Percentiles rank a stretch among this genome's conserved stretches.
Conservation (phyloP, 805 yeast species). For the Lipomyces chichibuensis region DNA sequence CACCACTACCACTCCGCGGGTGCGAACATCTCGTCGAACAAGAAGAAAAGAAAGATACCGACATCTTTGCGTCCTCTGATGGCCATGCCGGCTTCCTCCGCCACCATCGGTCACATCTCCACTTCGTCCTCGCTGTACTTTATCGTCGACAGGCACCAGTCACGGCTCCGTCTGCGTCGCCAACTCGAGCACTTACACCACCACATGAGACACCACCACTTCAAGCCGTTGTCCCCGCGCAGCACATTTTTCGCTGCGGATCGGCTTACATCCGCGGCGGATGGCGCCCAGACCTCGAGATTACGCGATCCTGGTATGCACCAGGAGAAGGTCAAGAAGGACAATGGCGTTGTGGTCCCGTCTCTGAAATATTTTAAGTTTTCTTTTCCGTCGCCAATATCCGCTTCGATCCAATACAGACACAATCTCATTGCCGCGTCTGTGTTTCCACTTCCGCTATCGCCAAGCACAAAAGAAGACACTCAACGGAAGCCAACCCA, state of each 20-base stretch:
- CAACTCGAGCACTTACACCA: not conserved
- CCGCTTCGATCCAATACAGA: conserved; percentile 19
- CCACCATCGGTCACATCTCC: conserved; percentile 2
- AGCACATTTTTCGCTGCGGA: not conserved
- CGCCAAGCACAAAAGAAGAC: not conserved
- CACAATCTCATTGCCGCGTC: conserved; percentile 9
- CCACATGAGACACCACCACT: conserved; percentile 6
- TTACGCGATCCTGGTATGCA: not conserved
- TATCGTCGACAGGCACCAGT: not conserved
- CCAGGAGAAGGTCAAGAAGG: conserved; percentile 9
- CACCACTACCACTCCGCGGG: conserved; percentile 5
- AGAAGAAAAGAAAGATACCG: conserved; percentile 31
- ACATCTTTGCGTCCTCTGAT: conserved; percentile 14
- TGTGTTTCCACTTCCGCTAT: not conserved
- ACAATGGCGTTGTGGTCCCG: conserved; percentile 10
- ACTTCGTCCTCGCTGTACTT: conserved; percentile 6
- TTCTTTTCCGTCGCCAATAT: conserved; percentile 23
- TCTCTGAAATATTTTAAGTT: conserved; percentile 16
- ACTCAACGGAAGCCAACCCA: not conserved
- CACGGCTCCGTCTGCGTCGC: conserved; percentile 1
- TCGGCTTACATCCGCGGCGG: not conserved
- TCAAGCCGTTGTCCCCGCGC: conserved; percentile 2
- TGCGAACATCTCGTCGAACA: conserved; percentile 12
- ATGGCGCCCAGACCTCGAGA: not conserved
- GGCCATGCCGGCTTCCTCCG: conserved; percentile 3